Evolutionary conservation across 2,329 filamentous ascomycete species (phyloP), one percentile per base, ranked within the genome.

Genomic region (Colletotrichum tamarilloi): DNA sequence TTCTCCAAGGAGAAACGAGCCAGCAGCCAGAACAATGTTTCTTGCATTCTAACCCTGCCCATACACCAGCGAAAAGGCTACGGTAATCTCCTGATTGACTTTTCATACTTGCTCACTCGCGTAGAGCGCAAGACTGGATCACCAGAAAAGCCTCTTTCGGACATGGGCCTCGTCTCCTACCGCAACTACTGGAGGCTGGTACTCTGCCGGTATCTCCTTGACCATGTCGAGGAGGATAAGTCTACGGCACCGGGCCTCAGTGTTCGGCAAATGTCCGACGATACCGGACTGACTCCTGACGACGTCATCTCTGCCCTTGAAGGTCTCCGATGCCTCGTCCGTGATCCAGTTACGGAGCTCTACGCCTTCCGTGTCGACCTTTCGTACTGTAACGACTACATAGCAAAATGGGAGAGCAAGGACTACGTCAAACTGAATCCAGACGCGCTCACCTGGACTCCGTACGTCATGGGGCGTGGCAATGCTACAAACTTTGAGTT

Each of bases 1-100:
- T 99, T 99, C 79, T 98, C 97, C 63, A 99, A 99, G 82, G 97
- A 99, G 84, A 99, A 99, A 84, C 90, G 97, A 56, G 93, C 95
- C 2, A 96, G 94, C 82, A 97, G 95, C 74, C 93, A 95, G 77
- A 98, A 99, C 82, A 99, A 99, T 76, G 97, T 99, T 60, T 98
- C 95, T 9, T 99, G 97, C 82, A 99, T 99, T 77, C 86, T 99
- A 60, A 98, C 97, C 4, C 86, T 99, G 52, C 97, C 97, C 0
- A 98, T 98, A 67, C 97, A 98, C 80, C 96, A 98, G 84, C 92
- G 97, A 68, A 98, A 98, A 82, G 97, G 97, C 70, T 99, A 98
- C 77, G 97, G 97, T 6, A 96, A 98, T 79, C 91, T 98, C 26
- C 89, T 99, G 59, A 99, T 99, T 77, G 97, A 99, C 81, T 99